phyloP scores from a whole-genome alignment of 129 eudicot genomes.

The Flaveria trinervia region DNA sequence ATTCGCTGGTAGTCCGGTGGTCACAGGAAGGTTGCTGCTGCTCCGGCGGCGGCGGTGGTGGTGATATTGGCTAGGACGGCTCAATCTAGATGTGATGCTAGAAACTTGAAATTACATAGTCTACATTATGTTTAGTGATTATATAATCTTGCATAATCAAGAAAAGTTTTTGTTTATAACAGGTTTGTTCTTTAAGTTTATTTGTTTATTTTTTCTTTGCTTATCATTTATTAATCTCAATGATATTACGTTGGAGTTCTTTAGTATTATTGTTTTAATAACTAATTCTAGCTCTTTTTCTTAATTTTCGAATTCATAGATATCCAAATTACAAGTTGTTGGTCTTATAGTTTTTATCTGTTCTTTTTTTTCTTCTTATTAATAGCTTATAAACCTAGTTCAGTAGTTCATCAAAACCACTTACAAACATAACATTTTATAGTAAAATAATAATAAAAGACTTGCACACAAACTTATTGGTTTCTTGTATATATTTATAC shows the following conservation, averaged over 20 bases:
- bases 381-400: too few species aligned
- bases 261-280: not conserved
- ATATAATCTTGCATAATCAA: constrained; percentile 34
- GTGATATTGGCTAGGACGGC: constrained; percentile 45
- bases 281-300: not conserved
- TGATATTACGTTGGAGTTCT: not conserved
- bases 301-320: not conserved
- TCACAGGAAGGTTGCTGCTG: not conserved
- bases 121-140: constrained; percentile 27
- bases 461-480: too few species aligned
- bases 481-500: too few species aligned
- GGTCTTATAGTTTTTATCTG: not conserved
- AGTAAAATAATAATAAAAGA: too few species aligned
- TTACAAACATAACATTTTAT: not conserved
- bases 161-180: constrained; percentile 24
- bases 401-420: not conserved
- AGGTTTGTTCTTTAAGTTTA: constrained; percentile 28
- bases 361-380: too few species aligned
- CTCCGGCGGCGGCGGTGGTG: constrained; percentile 23
- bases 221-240: not conserved
- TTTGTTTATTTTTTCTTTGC: constrained; percentile 6
- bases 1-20: constrained; percentile 7
- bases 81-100: constrained; percentile 44
- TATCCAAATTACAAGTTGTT: not conserved
- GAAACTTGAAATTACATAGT: constrained; percentile 32